These are phyloP conservation scores for Dillenia turbinata DNA, from an alignment of 164 flowering plant species.

Conservation along the genomic window DNA sequence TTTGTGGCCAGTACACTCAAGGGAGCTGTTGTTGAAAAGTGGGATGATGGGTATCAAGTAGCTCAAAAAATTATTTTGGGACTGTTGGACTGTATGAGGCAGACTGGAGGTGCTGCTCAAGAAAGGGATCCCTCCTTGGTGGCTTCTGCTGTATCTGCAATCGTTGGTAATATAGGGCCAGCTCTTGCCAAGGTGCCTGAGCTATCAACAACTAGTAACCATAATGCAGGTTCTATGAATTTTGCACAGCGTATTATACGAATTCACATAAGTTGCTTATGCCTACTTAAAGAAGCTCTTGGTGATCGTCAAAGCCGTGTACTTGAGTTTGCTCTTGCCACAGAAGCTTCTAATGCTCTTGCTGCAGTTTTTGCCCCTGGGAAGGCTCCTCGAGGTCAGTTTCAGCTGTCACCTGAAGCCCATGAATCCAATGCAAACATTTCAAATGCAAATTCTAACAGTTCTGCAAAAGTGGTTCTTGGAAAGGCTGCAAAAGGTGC, in stretches of 20 bases:
- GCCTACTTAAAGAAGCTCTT: conserved; percentile 86
- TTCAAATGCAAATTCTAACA: conserved; percentile 48
- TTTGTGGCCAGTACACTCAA: conserved; percentile 42
- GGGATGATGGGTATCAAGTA: conserved; percentile 68
- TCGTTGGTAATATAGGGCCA: conserved; percentile 67
- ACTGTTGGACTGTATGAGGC: conserved; percentile 75
- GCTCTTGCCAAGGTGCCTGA: conserved; percentile 66
- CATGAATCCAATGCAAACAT: conserved; percentile 51
- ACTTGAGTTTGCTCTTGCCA: conserved; percentile 92
- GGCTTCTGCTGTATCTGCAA: conserved; percentile 90
- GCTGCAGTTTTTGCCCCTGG: conserved; percentile 58
- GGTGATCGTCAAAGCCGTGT: conserved; percentile 93
- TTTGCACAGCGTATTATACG: conserved; percentile 61
- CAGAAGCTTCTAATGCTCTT: conserved; percentile 78
- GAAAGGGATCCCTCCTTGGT: conserved; percentile 89
- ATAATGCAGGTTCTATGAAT: conserved; percentile 32
- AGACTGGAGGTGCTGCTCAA: conserved; percentile 93
- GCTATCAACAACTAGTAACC: conserved; percentile 38
- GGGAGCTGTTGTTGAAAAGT: conserved; percentile 49
- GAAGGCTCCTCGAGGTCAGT: conserved; percentile 70
- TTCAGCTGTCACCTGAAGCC: conserved; percentile 65
- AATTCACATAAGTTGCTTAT: conserved; percentile 66
- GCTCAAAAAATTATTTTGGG: conserved; percentile 65
- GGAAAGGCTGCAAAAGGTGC: conserved; percentile 59
- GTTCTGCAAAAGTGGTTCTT: conserved; percentile 37